phyloP scores from a whole-genome alignment of 1,284 basidiomycete species.

The Melampsora americana region DNA sequence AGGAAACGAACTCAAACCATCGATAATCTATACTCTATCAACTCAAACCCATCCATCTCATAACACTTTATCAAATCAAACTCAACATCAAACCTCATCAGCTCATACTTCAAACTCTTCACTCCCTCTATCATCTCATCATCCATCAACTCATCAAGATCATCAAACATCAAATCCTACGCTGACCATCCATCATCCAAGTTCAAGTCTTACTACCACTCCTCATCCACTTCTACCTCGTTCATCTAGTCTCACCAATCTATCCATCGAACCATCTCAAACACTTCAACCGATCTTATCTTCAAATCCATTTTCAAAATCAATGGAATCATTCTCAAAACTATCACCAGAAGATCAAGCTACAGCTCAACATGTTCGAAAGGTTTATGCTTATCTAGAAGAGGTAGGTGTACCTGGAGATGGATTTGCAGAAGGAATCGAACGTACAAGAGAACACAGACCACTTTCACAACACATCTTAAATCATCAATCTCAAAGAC shows the following conservation, averaged over 20 bases:
- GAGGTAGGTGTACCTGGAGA: conserved; percentile 80
- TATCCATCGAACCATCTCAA: neutral
- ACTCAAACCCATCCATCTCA: too few species aligned
- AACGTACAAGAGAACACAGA: conserved; percentile 81
- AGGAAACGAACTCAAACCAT: too few species aligned
- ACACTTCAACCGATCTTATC: neutral
- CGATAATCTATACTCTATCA: too few species aligned
- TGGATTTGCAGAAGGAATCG: conserved; percentile 83
- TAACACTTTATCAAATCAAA: neutral
- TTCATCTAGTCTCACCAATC: neutral
- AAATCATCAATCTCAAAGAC: conserved; percentile 60
- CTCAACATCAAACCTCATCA: neutral
- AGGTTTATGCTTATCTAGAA: conserved; percentile 82
- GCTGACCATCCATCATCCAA: neutral
- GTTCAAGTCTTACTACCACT: neutral
- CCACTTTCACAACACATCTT: conserved; percentile 43
- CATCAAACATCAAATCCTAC: neutral
- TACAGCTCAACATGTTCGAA: conserved; percentile 79
- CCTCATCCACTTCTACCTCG: neutral
- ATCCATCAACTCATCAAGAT: neutral
- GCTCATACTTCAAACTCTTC: neutral
- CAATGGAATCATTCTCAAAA: neutral
- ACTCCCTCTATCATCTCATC: neutral
- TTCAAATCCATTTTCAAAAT: neutral
- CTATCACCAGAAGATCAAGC: conserved; percentile 62